Evolutionary conservation across 2,329 filamentous ascomycete species (phyloP).

Genomic region (Paramyrothecium roridum): DNA sequence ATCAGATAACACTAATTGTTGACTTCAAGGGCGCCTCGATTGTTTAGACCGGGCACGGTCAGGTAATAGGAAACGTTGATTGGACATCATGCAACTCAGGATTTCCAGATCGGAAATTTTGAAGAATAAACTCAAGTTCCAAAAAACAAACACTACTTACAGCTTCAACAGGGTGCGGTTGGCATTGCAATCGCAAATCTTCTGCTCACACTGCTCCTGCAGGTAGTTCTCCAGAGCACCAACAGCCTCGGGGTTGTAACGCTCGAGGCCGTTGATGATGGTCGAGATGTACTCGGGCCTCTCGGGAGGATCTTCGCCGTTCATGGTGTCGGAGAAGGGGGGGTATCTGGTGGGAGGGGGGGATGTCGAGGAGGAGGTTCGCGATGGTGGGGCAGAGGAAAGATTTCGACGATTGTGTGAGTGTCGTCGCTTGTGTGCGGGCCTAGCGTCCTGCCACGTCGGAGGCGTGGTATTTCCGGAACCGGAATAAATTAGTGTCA

Average conservation of each 20-base stretch:
- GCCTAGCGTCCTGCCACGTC: slow-evolving; percentile 23
- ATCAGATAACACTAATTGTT: slow-evolving; percentile 75
- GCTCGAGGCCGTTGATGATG: slow-evolving; percentile 95
- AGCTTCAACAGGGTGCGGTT: slow-evolving; percentile 95
- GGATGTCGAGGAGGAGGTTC: slow-evolving; percentile 28
- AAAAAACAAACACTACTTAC: slow-evolving; percentile 56
- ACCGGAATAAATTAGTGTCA: slow-evolving; percentile 18
- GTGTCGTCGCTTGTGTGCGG: slow-evolving; percentile 35
- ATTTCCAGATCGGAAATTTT: slow-evolving; percentile 10
- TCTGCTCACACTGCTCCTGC: slow-evolving; percentile 88
- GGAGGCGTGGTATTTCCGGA: slow-evolving; percentile 19
- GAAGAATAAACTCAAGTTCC: slow-evolving; percentile 10
- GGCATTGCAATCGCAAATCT: slow-evolving; percentile 93
- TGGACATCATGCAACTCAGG: slow-evolving; percentile 60
- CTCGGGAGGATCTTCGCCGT: slow-evolving; percentile 83
- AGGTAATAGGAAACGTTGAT: slow-evolving; percentile 99
- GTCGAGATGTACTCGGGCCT: slow-evolving; percentile 86
- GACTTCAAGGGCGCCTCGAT: slow-evolving; percentile 62
- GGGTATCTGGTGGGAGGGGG: slow-evolving; percentile 18
- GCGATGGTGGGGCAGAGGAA: slow-evolving; percentile 38
- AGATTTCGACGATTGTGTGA: slow-evolving; percentile 41
- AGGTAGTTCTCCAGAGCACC: slow-evolving; percentile 93
- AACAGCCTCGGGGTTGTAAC: slow-evolving; percentile 98
- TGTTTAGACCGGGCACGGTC: slow-evolving; percentile 55
- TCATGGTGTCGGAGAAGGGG: slow-evolving; percentile 45